phyloP scores from a whole-genome alignment of 306 rosid species.

The Glycyrrhiza uralensis region DNA sequence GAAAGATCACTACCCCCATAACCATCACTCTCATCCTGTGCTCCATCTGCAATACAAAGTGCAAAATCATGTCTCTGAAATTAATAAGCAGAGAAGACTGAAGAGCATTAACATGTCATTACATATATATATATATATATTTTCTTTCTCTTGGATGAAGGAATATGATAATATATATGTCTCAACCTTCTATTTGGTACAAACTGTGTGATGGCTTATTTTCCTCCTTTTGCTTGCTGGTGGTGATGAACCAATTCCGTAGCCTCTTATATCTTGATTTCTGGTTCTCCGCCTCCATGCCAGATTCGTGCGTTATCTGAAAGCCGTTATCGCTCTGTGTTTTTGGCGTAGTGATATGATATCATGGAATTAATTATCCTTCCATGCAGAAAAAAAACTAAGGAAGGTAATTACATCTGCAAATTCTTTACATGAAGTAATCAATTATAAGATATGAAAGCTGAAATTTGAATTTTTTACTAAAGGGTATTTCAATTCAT shows the following conservation, averaged over 20 bases:
- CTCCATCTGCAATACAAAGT: constrained; percentile 42
- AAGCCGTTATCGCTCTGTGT: too few relatives aligned
- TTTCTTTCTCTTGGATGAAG: neutral
- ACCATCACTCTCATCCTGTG: constrained; percentile 44
- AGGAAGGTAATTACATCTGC: neutral
- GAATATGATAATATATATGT: neutral
- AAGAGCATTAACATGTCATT: neutral
- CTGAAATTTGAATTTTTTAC: neutral
- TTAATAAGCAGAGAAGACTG: too few relatives aligned
- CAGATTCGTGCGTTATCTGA: too few relatives aligned
- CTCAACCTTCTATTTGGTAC: constrained; percentile 62
- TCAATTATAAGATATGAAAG: neutral
- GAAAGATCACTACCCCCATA: constrained; percentile 35
- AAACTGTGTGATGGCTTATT: constrained; percentile 36
- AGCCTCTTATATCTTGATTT: constrained; percentile 42
- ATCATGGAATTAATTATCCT: too few relatives aligned
- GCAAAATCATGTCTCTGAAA: neutral
- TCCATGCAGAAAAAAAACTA: too few relatives aligned
- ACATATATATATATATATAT: neutral
- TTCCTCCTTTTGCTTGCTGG: constrained; percentile 44
- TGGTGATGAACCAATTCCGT: constrained; percentile 46
- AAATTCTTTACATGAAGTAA: neutral
- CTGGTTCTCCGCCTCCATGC: constrained; percentile 49
- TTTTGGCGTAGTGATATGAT: too few relatives aligned
- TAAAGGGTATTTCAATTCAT: constrained; percentile 30